Conservation (phyloP, 805 yeast species). For the Vanderwaltozyma yarrowii region DNA sequence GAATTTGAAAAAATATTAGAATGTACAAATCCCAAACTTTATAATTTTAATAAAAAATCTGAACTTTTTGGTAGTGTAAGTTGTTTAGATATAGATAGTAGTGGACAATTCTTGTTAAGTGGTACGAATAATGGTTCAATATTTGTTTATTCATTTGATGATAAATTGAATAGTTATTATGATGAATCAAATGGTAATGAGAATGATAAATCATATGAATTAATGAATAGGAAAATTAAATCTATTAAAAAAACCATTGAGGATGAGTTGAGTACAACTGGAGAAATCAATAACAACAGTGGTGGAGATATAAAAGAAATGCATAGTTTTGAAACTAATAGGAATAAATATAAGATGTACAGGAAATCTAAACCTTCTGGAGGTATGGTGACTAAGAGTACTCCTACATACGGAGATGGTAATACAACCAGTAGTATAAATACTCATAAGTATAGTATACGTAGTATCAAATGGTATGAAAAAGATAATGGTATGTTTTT, state of each 20-base stretch:
- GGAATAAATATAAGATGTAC: conserved; percentile 16
- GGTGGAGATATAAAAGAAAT: conserved; percentile 5
- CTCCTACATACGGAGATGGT: too few relatives aligned
- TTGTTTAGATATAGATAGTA: conserved; percentile 15
- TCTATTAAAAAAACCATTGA: conserved; percentile 5
- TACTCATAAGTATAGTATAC: conserved; percentile 49
- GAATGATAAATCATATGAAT: neutral
- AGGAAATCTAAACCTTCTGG: conserved; percentile 13
- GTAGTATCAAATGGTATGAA: conserved; percentile 81
- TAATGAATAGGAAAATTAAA: conserved; percentile 16
- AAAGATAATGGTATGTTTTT: conserved; percentile 78
- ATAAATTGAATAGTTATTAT: conserved; percentile 10
- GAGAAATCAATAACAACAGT: neutral
- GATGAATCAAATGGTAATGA: conserved; percentile 18
- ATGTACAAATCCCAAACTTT: conserved; percentile 2
- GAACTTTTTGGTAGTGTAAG: conserved; percentile 3
- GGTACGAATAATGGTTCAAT: conserved; percentile 30
- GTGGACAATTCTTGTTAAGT: conserved; percentile 11
- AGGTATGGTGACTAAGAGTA: too few relatives aligned
- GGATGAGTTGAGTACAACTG: neutral
- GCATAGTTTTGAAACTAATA: conserved; percentile 14
- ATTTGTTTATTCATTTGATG: conserved; percentile 24
- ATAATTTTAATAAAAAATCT: neutral
- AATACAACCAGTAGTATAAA: too few relatives aligned
- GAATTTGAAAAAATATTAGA: conserved; percentile 18